phyloP scores from a whole-genome alignment of 495 filamentous ascomycete genomes.

The Penicillium egyptiacum region DNA sequence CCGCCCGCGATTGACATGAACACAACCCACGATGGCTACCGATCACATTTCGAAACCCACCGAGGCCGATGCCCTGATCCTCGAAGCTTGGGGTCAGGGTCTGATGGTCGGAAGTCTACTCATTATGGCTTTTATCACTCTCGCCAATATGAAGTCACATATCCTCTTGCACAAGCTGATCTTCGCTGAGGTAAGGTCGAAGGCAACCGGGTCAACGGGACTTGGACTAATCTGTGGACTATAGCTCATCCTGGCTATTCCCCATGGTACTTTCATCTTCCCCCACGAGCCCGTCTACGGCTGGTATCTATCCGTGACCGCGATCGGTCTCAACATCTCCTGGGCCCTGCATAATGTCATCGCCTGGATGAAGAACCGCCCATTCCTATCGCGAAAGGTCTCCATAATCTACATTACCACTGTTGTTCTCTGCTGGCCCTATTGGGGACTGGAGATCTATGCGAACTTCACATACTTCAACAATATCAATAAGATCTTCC shows the following conservation, averaged over 20 bases:
- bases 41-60: conserved; percentile 32
- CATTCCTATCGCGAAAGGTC: conserved; percentile 39
- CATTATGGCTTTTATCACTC: conserved; percentile 45
- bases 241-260: conserved; percentile 37
- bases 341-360: conserved; percentile 52
- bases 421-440: conserved; percentile 42
- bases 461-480: conserved; percentile 52
- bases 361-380: conserved; percentile 50
- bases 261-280: conserved; percentile 50
- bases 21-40: conserved; percentile 17
- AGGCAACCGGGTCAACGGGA: background rate
- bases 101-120: conserved; percentile 49
- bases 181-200: conserved; percentile 40
- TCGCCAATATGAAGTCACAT: conserved; percentile 44
- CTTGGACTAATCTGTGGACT: background rate
- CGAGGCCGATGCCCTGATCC: conserved; percentile 37
- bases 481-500: conserved; percentile 50
- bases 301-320: conserved; percentile 49
- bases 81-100: conserved; percentile 53
- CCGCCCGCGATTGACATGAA: background rate
- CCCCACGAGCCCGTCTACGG: conserved; percentile 42
- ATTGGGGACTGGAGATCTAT: conserved; percentile 51
- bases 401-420: conserved; percentile 43
- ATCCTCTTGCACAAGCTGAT: conserved; percentile 49
- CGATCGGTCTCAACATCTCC: conserved; percentile 46